A percentile compares a stretch with the other conserved stretches of the same genome.
These are phyloP conservation scores for Pseudocercospora ulei DNA, from an alignment of 2,329 filamentous ascomycete species.

Conservation along the genomic window DNA sequence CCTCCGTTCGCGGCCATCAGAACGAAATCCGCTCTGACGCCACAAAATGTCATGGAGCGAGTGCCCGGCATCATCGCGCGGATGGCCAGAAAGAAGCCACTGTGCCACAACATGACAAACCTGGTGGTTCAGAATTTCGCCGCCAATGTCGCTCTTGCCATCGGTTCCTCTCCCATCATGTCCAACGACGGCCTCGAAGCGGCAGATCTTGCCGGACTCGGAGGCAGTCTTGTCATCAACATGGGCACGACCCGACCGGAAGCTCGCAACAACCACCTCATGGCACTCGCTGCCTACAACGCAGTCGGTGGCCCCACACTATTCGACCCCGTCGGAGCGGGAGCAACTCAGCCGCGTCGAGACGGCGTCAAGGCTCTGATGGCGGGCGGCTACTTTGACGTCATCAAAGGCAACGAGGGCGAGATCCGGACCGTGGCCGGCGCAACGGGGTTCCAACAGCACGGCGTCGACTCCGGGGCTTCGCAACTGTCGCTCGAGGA, in stretches of 20 bases:
- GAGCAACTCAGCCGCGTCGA: slow-evolving; percentile 66
- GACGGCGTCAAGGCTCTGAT: slow-evolving; percentile 63
- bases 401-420: slow-evolving; percentile 90
- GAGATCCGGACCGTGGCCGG: slow-evolving; percentile 70
- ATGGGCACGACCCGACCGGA: slow-evolving; percentile 85
- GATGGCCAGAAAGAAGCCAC: slow-evolving; percentile 55
- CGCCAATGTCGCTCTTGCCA: slow-evolving; percentile 74
- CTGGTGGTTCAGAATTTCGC: slow-evolving; percentile 91
- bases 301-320: slow-evolving; percentile 62
- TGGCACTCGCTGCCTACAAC: slow-evolving; percentile 75
- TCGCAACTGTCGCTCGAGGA: slow-evolving; percentile 47
- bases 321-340: slow-evolving; percentile 83
- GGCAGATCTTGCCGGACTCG: slow-evolving; percentile 63
- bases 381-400: slow-evolving; percentile 62
- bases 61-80: slow-evolving; percentile 43
- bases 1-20: slow-evolving; percentile 31
- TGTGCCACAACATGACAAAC: slow-evolving; percentile 93
- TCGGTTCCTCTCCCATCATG: slow-evolving; percentile 91
- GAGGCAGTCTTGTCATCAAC: slow-evolving; percentile 76
- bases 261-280: slow-evolving; percentile 58
- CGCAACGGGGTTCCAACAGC: slow-evolving; percentile 49
- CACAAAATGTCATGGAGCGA: slow-evolving; percentile 24
- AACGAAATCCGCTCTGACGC: slow-evolving; percentile 30
- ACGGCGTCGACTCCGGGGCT: slow-evolving; percentile 69
- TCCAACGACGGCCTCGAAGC: slow-evolving; percentile 78